phyloP scores from a whole-genome alignment of 257 asterid species.

The Paraleonurus japonicus region DNA sequence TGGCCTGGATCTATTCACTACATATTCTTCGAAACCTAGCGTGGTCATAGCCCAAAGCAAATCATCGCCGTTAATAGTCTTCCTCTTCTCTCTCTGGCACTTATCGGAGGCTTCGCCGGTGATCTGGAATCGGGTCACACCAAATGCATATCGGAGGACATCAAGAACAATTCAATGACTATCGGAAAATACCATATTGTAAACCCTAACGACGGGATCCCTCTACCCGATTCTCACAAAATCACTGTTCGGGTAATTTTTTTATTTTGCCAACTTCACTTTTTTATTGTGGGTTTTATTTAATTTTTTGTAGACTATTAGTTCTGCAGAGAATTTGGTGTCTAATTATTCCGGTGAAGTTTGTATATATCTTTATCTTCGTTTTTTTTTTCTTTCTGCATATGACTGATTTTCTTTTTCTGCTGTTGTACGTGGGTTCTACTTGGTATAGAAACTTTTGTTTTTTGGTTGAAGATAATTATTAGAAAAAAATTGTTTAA shows the following conservation, averaged over 20 bases:
- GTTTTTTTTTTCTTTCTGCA: not conserved
- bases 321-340: not conserved
- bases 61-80: no score
- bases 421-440: not conserved
- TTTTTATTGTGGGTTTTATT: not conserved
- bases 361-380: not conserved
- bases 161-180: no score
- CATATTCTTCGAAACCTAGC: no score
- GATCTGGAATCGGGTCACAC: no score
- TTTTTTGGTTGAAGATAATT: not conserved
- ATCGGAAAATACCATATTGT: no score
- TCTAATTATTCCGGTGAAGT: constrained; percentile 15
- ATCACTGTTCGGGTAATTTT: constrained; percentile 69
- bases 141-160: no score
- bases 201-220: no score
- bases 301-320: not conserved
- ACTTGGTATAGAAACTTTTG: not conserved
- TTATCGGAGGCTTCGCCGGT: no score
- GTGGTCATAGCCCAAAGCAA: no score
- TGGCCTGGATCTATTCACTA: no score
- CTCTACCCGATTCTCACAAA: no score
- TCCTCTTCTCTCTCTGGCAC: no score
- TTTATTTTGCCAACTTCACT: not conserved
- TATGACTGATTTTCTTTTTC: not conserved
- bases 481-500: not conserved